Evolutionary conservation across 306 rosid species (phyloP).

Genomic region (Ormosia emarginata): DNA sequence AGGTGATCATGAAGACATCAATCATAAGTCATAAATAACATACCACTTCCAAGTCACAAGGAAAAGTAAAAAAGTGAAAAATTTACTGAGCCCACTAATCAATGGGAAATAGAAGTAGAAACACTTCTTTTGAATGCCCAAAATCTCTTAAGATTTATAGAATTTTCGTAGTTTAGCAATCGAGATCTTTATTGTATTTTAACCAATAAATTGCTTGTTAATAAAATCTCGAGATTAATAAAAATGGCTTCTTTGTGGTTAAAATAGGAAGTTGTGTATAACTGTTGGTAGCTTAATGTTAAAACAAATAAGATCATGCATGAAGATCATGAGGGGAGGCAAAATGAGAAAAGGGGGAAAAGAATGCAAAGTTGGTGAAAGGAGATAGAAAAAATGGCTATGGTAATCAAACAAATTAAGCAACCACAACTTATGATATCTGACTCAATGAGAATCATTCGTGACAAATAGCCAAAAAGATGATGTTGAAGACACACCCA

Average conservation of each 20-base stretch:
- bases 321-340: background rate
- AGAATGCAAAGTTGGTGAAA: background rate
- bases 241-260: background rate
- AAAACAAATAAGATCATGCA: background rate
- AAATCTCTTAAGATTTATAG: background rate
- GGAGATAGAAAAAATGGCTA: background rate
- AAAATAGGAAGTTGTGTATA: background rate
- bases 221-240: background rate
- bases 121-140: background rate
- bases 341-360: background rate
- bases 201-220: background rate
- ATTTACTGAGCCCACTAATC: background rate
- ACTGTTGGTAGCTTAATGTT: background rate
- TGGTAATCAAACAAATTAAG: background rate
- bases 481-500: slow-evolving; percentile 5
- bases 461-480: no score
- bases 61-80: no score
- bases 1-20: no score
- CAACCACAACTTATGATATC: background rate
- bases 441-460: background rate
- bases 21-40: no score
- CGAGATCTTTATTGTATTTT: background rate
- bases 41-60: no score
- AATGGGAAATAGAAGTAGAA: background rate
- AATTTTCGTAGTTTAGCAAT: background rate